Percentiles rank a stretch among this genome's conserved stretches.
Conservation (phyloP, 805 yeast species). For the Diddensiella santjacobensis region DNA sequence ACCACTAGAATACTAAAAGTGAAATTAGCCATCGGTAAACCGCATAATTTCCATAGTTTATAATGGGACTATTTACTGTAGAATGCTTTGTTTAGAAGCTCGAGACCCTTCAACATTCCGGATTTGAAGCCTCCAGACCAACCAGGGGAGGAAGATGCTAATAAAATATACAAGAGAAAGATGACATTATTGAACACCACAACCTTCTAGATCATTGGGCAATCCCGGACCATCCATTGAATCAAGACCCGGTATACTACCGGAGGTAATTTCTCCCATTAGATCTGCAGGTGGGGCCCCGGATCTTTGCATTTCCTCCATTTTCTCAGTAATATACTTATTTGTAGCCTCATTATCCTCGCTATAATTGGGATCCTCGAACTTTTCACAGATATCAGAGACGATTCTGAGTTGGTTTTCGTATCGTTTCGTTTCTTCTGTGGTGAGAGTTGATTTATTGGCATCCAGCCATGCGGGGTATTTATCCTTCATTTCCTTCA, state of each 20-base stretch:
- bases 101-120: too few relatives aligned
- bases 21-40: too few relatives aligned
- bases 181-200: conserved; percentile 17
- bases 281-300: conserved; percentile 81
- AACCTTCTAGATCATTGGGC: conserved; percentile 14
- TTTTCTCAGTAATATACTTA: conserved; percentile 50
- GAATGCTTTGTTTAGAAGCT: too few relatives aligned
- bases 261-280: conserved; percentile 52
- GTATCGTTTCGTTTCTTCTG: conserved; percentile 51
- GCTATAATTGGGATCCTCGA: conserved; percentile 60
- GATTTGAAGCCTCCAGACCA: too few relatives aligned
- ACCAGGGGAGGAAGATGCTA: too few relatives aligned
- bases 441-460: conserved; percentile 43
- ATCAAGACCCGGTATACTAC: conserved; percentile 39
- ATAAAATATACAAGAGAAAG: not conserved
- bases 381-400: conserved; percentile 55
- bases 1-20: too few relatives aligned
- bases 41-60: too few relatives aligned
- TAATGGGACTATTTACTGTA: too few relatives aligned
- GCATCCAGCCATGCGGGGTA: conserved; percentile 67
- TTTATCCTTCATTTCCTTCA: conserved; percentile 71
- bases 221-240: conserved; percentile 15
- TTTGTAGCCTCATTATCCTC: conserved; percentile 45
- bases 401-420: conserved; percentile 60
- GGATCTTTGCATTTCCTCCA: conserved; percentile 60